phyloP scores from a whole-genome alignment of 257 asterid genomes.

The Verbena officinalis region DNA sequence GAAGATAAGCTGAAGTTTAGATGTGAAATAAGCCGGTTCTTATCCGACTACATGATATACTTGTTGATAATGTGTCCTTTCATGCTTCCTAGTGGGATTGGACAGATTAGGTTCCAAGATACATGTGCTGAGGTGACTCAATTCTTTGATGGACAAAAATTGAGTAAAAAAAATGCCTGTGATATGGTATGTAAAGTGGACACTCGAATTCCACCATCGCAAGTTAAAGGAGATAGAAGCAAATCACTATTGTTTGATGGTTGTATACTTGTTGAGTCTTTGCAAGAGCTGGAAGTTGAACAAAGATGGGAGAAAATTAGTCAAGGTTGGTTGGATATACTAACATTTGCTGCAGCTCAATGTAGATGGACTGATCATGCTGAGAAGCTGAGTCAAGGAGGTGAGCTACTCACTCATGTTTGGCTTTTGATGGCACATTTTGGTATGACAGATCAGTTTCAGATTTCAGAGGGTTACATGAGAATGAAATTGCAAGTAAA shows the following conservation, averaged over 20 bases:
- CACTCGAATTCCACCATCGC: slow-evolving; percentile 16
- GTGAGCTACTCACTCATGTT: slow-evolving; percentile 61
- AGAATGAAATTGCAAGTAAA: slow-evolving; percentile 16
- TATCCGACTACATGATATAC: slow-evolving; percentile 42
- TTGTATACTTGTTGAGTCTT: slow-evolving; percentile 11
- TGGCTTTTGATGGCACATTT: slow-evolving; percentile 71
- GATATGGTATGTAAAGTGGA: slow-evolving; percentile 5
- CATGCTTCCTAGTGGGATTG: slow-evolving; percentile 44
- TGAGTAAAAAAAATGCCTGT: slow-evolving; percentile 1
- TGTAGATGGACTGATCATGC: slow-evolving; percentile 37
- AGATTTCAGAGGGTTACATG: slow-evolving; percentile 36
- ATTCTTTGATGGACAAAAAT: slow-evolving; percentile 1
- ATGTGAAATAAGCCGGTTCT: slow-evolving; percentile 24
- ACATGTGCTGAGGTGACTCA: slow-evolving; percentile 35
- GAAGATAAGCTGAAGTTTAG: neutral
- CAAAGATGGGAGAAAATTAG: slow-evolving; percentile 35
- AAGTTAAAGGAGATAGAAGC: slow-evolving; percentile 42
- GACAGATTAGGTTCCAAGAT: slow-evolving; percentile 36
- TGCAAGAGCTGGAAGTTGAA: neutral
- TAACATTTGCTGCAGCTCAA: slow-evolving; percentile 30
- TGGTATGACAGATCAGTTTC: slow-evolving; percentile 56
- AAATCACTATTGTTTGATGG: slow-evolving; percentile 36
- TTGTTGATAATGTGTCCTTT: slow-evolving; percentile 33
- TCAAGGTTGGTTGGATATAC: slow-evolving; percentile 24
- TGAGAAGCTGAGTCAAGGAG: slow-evolving; percentile 42